Evolutionary conservation across 1,139 yeast species (phyloP), one percentile per base, ranked within the genome.

Genomic region (Candida sojae): DNA sequence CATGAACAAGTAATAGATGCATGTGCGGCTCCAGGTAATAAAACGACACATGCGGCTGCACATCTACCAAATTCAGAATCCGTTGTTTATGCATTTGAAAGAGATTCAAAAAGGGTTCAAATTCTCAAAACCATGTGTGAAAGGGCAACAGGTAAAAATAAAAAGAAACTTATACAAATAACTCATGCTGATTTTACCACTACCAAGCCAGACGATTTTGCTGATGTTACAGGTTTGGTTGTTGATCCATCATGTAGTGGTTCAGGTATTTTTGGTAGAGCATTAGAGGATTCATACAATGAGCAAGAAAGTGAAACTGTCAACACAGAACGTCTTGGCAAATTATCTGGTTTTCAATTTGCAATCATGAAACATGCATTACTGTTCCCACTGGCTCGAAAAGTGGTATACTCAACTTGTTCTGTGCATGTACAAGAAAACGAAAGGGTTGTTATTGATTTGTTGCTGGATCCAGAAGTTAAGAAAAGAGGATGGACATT

Each of bases 181-280:
- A 82, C 85, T 42, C 87, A 86, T 44, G 88, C 88, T 21, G 99
- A 93, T 67, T 95, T 93, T 63, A 90, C 97, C 2, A 70, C 79
- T 9, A 71, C 81, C 1, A 73, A 78, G 11, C 96, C 96, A 0
- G 57, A 59, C 1, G 87, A 86, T 45, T 88, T 77, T 53, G 69
- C 77, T 0, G 73, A 80, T 25, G 88, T 90, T 4, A 84, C 90
- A 0, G 97, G 96, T 0, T 70, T 93, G 43, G 77, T 95, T 6
- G 96, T 95, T 2, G 99, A 93, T 65, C 99, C 99, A 0, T 90
- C 97, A 4, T 93, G 99, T 64, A 89, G 97, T 32, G 99, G 99
- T 0, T 88, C 96, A 43, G 99, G 99, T 4, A 93, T 93, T 44
- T 93, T 92, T 69, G 97, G 97, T 9, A 75, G 97, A 43, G 90